phyloP scores from a whole-genome alignment of 2,329 filamentous ascomycete genomes.

The Aphanocladium album region DNA sequence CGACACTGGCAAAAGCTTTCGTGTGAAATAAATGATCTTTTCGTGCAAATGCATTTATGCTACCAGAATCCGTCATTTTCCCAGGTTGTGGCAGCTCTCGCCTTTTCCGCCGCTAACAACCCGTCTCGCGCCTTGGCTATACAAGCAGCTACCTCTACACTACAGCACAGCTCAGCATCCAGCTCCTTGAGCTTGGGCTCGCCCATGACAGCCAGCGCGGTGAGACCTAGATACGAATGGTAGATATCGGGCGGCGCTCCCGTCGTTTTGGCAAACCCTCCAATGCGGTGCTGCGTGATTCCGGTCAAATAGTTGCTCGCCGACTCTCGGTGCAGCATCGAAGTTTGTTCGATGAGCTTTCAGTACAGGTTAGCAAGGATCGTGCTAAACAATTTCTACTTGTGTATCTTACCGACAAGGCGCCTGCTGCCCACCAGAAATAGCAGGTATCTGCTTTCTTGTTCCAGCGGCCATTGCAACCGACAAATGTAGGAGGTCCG shows the following conservation, averaged over 20 bases:
- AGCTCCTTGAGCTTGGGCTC: conserved; percentile 65
- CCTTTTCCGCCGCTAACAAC: conserved; percentile 23
- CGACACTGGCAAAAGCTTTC: not conserved
- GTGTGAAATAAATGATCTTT: not conserved
- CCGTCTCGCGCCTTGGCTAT: conserved; percentile 43
- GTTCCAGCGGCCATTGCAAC: conserved; percentile 86
- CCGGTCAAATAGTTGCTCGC: conserved; percentile 76
- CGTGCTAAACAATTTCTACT: conserved; percentile 12
- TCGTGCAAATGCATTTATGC: not conserved
- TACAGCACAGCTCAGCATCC: conserved; percentile 73
- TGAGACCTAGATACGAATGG: conserved; percentile 83
- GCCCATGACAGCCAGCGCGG: conserved; percentile 68
- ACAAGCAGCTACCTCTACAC: conserved; percentile 49
- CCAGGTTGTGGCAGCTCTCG: conserved; percentile 13
- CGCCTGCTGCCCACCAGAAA: conserved; percentile 80
- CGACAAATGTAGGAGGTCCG: conserved; percentile 47
- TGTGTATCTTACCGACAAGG: conserved; percentile 43
- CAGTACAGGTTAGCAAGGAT: conserved; percentile 5
- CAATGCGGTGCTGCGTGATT: conserved; percentile 81
- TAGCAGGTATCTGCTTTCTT: conserved; percentile 96
- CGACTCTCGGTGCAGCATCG: conserved; percentile 53
- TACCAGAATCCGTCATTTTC: conserved; percentile 25
- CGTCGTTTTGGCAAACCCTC: conserved; percentile 72
- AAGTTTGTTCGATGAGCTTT: conserved; percentile 52
- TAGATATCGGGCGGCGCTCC: conserved; percentile 71